Evolutionary conservation across 2,329 filamentous ascomycete species (phyloP), one percentile per base, ranked within the genome.

Genomic region (Harringtonia lauricola): DNA sequence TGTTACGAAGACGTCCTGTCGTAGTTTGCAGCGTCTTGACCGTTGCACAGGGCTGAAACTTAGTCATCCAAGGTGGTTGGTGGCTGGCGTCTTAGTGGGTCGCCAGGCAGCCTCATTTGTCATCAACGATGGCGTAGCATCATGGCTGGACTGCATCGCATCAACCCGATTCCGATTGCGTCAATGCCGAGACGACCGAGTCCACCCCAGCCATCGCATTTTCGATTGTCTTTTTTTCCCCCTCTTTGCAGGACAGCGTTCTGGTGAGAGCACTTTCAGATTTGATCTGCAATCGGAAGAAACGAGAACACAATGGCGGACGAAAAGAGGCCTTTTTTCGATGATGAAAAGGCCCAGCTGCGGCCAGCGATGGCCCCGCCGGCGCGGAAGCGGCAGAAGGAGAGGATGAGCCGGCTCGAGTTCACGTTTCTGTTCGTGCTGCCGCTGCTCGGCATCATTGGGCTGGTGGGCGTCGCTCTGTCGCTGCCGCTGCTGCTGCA

Each of bases 401-500:
- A 15, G 15, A 15, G 18, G 8, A 17, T 18, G 35, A 36, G 40
- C 9, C 19, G n/a, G 22, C 35, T 36, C 35, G 34, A n/a, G 22
- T 24, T 47, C 14, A 14, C 30, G 18, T 18, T 33, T 14, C 30
- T 26, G 10, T 8, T 42, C 6, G 30, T 42, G 17, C 10, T 41
- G 9, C 41, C 47, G 1, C 41, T 45, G 12, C 35, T 13, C n/a
- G 3, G 22, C 29, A 46, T 43, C 17, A 38, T 49, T 19, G 31
- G 34, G 13, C 24, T 47, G 15, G 29, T 51, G 19, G 29, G 29
- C 6, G 24, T 15, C 10, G 36, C 44, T 13, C 21, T 44, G 35
- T 4, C 29, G 26, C 44, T 51, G 36, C 43, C 41, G 8, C 39
- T 34, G 12, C 28, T 43, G 12, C 17, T 46, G 7, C 24, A 39